These are phyloP conservation scores for Xerocomellus intermedius DNA, from an alignment of 768 basidiomycete species.

Conservation along the genomic window DNA sequence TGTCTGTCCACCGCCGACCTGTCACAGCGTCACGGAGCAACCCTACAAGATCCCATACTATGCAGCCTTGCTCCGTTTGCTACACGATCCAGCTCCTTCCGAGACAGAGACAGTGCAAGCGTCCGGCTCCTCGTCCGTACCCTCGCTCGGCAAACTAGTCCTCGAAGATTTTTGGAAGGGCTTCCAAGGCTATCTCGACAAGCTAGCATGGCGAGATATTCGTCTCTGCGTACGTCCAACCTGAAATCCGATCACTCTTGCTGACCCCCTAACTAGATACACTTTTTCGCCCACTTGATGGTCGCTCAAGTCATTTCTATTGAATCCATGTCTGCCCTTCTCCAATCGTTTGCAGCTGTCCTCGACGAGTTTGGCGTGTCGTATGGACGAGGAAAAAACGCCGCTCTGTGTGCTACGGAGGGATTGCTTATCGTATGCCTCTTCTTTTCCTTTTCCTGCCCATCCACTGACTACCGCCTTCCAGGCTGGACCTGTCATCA, in stretches of 20 bases:
- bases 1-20: conserved; percentile 4
- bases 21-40: conserved; percentile 76
- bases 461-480: background rate
- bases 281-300: conserved; percentile 89
- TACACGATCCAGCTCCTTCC: conserved; percentile 48
- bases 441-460: background rate
- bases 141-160: conserved; percentile 65
- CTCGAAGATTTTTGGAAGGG: conserved; percentile 90
- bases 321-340: conserved; percentile 75
- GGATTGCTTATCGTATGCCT: conserved; percentile 67
- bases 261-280: conserved; percentile 55
- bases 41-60: conserved; percentile 93
- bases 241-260: background rate
- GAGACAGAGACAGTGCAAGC: conserved; percentile 33
- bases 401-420: conserved; percentile 79
- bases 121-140: conserved; percentile 29
- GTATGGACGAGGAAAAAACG: conserved; percentile 77
- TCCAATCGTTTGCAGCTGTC: conserved; percentile 82
- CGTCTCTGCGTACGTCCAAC: conserved; percentile 70
- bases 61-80: conserved; percentile 70
- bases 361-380: conserved; percentile 89
- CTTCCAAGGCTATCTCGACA: conserved; percentile 86
- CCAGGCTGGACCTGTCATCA: conserved; percentile 69
- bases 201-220: conserved; percentile 86
- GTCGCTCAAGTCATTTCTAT: conserved; percentile 71